Evolutionary conservation across 2,329 filamentous ascomycete species (phyloP).

Genomic region (Penicillium sp.): DNA sequence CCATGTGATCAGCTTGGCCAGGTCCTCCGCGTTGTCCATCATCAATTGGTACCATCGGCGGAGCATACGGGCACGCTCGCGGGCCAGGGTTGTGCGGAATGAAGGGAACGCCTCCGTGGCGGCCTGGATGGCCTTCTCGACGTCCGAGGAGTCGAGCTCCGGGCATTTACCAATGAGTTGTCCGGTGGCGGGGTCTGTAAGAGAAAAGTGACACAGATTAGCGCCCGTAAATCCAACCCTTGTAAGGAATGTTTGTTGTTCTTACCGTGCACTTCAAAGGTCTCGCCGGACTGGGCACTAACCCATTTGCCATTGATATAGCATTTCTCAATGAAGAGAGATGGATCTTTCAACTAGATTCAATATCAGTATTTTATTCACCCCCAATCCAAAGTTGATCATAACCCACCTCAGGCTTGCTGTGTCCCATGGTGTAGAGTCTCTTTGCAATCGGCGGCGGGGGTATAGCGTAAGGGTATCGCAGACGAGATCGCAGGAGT

Average conservation of each 20-base stretch:
- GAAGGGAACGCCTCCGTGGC: slow-evolving; percentile 68
- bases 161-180: slow-evolving; percentile 78
- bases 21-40: slow-evolving; percentile 64
- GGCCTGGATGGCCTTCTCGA: slow-evolving; percentile 77
- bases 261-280: slow-evolving; percentile 78
- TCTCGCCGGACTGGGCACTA: slow-evolving; percentile 79
- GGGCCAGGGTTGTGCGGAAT: slow-evolving; percentile 61
- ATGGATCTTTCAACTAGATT: slow-evolving; percentile 69
- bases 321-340: slow-evolving; percentile 77
- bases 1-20: slow-evolving; percentile 66
- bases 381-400: background rate
- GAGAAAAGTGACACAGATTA: background rate
- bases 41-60: slow-evolving; percentile 68
- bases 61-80: slow-evolving; percentile 61
- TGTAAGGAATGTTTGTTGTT: background rate
- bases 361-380: slow-evolving; percentile 1
- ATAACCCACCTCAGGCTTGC: slow-evolving; percentile 38
- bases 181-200: slow-evolving; percentile 73
- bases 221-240: background rate
- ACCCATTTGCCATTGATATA: slow-evolving; percentile 96
- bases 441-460: slow-evolving; percentile 32
- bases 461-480: slow-evolving; percentile 39
- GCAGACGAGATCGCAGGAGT: slow-evolving; percentile 34
- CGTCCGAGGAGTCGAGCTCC: slow-evolving; percentile 75
- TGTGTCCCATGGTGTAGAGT: slow-evolving; percentile 44